Conservation (phyloP, 331 rosid species). For the Pyrus hybrid region DNA sequence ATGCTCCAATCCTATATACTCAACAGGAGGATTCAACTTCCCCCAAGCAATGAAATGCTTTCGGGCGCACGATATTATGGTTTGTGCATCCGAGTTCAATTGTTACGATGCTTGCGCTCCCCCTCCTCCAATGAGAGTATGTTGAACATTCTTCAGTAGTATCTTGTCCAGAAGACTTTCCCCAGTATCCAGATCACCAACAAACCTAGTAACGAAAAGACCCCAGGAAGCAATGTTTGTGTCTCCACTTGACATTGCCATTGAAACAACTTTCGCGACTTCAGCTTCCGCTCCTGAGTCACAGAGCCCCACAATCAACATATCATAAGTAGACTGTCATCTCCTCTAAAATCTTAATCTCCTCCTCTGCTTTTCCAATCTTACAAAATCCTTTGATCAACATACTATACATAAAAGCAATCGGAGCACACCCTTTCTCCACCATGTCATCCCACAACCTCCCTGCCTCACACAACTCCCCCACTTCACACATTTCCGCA, state of each 20-base stretch:
- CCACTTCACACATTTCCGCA: conserved; percentile 63
- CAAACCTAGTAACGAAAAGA: conserved; percentile 26
- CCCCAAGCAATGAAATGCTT: not conserved
- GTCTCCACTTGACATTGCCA: conserved; percentile 30
- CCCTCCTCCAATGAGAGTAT: not conserved
- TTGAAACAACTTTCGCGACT: conserved; percentile 29
- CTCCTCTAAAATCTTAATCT: conserved; percentile 58
- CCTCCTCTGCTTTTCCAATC: conserved; percentile 56
- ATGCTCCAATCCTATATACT: too few species aligned
- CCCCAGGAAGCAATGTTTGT: conserved; percentile 43
- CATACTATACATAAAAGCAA: conserved; percentile 56
- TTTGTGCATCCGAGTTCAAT: not conserved
- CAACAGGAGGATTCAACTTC: not conserved
- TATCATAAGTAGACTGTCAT: conserved; percentile 51
- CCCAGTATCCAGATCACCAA: conserved; percentile 18
- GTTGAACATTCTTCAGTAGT: conserved; percentile 16
- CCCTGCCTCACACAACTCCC: conserved; percentile 66
- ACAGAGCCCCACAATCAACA: conserved; percentile 46
- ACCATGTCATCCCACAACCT: conserved; percentile 88
- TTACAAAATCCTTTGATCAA: conserved; percentile 64
- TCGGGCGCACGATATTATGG: not conserved
- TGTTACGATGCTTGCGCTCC: not conserved
- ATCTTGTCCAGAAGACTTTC: conserved; percentile 33
- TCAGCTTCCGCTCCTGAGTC: conserved; percentile 24
- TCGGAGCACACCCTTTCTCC: conserved; percentile 49